These are phyloP conservation scores for Rhytidiadelphus loreus DNA, from an alignment of 225 moss, liverwort and hornwort species.

Conservation along the genomic window DNA sequence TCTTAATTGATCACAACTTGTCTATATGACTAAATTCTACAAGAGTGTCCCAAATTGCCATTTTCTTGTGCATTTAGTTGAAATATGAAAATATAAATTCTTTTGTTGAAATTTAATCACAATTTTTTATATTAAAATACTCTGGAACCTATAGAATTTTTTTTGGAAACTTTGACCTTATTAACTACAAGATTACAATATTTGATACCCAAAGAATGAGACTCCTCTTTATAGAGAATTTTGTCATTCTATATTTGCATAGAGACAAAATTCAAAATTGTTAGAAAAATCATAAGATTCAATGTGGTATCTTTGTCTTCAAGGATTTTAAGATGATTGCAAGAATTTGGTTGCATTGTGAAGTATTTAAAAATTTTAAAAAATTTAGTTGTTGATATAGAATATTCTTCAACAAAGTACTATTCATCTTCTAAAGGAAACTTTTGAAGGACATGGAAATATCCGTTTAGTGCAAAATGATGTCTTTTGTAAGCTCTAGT, in stretches of 20 bases:
- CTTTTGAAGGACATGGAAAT: background rate
- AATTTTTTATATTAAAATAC: no score
- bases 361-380: background rate
- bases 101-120: no score
- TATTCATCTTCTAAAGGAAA: background rate
- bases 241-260: background rate
- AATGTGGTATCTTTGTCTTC: background rate
- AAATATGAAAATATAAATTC: no score
- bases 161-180: background rate
- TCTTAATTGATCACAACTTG: no score
- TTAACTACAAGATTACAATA: background rate
- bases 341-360: background rate
- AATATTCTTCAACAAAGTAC: background rate
- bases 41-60: no score
- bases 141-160: no score
- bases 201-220: background rate
- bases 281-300: background rate
- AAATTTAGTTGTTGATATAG: background rate
- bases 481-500: background rate
- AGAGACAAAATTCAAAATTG: background rate
- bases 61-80: no score
- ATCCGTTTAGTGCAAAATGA: fast-evolving
- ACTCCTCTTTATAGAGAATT: no score
- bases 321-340: background rate
- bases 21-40: background rate